Base-by-base conservation (phyloP, 805 yeast species). In the Candida arabinofermentans region DNA sequence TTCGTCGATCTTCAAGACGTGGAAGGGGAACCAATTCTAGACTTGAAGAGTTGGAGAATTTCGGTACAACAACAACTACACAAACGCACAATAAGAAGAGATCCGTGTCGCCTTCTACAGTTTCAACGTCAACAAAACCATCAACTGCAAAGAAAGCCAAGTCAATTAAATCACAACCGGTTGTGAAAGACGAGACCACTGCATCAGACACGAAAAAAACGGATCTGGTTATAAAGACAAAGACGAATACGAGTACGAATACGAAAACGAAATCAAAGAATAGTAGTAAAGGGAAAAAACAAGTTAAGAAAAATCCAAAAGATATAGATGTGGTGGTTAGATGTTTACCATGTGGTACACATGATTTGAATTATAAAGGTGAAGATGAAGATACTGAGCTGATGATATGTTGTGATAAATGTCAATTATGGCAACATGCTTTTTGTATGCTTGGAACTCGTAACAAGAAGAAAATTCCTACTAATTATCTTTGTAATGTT, bases 351-450 rank as follows among this genome's bases (percentile, higher is more conserved):
- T 83, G 89, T 61, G 83, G 82, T 2, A 67, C 84, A 2, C 75
- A 69, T 17, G 77, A 75, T 42, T 70, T 63, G 14, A 81, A 77
- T 47, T 81, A 77, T 55, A 68, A 80, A 51, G 83, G 73, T 46
- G 80, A 71, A 0, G 71, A 69, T 4, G 86, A 79, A 46, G 58
- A 60, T 1, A 60, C 67, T 9, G 79, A 84, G 12, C 67, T 66
- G 10, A 80, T 81, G 84, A 72, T 82, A 22, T 79, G 78, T 52
- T 83, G 90, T 61, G 86, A 79, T 22, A 50, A 61, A 7, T 83
- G 90, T 55, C 60, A 70, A 34, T 75, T 87, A 2, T 83, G 89
- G 89, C 89, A 83, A 55, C 90, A 83, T 54, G 73, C 75, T 24
- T 63, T 56, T 41, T 83, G 90, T 59, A 69, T 81, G 75, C 72